Conservation (phyloP, 805 yeast species). For the Ogataea neopini region DNA sequence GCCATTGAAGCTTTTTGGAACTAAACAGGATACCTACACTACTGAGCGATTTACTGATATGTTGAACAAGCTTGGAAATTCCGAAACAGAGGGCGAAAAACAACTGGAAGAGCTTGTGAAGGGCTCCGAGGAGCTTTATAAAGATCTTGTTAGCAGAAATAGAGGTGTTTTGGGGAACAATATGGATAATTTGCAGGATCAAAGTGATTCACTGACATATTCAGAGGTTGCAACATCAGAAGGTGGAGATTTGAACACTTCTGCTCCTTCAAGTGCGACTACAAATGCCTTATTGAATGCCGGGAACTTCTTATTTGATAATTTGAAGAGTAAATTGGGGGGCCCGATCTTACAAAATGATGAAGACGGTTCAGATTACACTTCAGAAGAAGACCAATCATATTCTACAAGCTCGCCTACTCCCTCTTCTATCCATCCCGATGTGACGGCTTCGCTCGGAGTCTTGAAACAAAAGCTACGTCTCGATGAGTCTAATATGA, state of each 20-base stretch:
- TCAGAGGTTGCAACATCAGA: conserved; percentile 33
- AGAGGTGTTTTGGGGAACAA: conserved; percentile 4
- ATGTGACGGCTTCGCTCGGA: conserved; percentile 25
- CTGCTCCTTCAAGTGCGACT: conserved; percentile 22
- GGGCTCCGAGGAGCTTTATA: conserved; percentile 24
- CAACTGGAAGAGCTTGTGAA: conserved; percentile 23
- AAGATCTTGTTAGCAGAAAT: conserved; percentile 19
- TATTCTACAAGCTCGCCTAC: conserved; percentile 13
- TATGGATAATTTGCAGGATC: neutral
- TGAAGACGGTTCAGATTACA: conserved; percentile 18
- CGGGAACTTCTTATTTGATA: conserved; percentile 30
- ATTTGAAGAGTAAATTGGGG: conserved; percentile 24
- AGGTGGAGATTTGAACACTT: conserved; percentile 29
- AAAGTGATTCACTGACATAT: conserved; percentile 22
- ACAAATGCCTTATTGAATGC: conserved; percentile 25
- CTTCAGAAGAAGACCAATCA: conserved; percentile 9
- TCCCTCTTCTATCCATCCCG: conserved; percentile 15
- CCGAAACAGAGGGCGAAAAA: conserved; percentile 10
- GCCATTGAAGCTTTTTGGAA: conserved; percentile 34
- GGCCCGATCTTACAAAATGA: conserved; percentile 12
- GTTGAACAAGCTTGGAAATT: conserved; percentile 19
- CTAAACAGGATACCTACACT: conserved; percentile 34
- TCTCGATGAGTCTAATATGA: conserved; percentile 12
- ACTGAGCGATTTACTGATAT: conserved; percentile 30
- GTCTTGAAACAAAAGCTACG: conserved; percentile 20